Percentiles rank a stretch among this genome's conserved stretches.
Conservation (phyloP, 441 rosid genomes). For the Omphalea diandra region DNA sequence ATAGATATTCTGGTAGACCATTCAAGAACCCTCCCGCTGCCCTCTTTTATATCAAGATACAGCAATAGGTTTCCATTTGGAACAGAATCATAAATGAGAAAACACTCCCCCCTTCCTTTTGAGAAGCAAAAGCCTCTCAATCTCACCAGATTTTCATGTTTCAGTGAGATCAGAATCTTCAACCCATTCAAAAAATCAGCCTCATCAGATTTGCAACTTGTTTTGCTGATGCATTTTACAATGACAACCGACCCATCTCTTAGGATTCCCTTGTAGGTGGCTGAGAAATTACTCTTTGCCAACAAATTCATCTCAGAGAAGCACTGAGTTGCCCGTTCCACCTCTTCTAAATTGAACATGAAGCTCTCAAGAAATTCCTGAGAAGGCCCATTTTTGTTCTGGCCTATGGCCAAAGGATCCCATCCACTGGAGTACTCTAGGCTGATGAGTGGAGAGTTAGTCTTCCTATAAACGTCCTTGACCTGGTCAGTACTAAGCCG, state of each 20-base stretch:
- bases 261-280: conserved; percentile 70
- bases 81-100: conserved; percentile 75
- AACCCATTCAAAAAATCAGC: conserved; percentile 79
- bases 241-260: conserved; percentile 79
- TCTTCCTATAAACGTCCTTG: conserved; percentile 61
- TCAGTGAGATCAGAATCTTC: conserved; percentile 67
- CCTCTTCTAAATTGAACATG: conserved; percentile 86
- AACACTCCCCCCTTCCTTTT: conserved; percentile 88
- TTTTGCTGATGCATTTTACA: conserved; percentile 65
- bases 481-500: conserved; percentile 67
- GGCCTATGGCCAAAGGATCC: conserved; percentile 78
- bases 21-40: conserved; percentile 57
- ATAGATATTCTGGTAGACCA: conserved; percentile 81
- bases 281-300: conserved; percentile 67
- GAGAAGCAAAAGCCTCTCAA: conserved; percentile 96
- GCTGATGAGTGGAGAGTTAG: conserved; percentile 73
- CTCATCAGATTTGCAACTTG: conserved; percentile 88
- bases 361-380: conserved; percentile 76
- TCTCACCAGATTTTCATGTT: conserved; percentile 72
- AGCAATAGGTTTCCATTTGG: conserved; percentile 71
- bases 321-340: conserved; percentile 87
- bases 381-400: conserved; percentile 48
- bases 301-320: conserved; percentile 74
- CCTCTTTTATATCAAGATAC: conserved; percentile 68
- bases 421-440: conserved; percentile 91